Base-by-base conservation (phyloP, 768 basidiomycete genomes). In the Suillus placidus region DNA sequence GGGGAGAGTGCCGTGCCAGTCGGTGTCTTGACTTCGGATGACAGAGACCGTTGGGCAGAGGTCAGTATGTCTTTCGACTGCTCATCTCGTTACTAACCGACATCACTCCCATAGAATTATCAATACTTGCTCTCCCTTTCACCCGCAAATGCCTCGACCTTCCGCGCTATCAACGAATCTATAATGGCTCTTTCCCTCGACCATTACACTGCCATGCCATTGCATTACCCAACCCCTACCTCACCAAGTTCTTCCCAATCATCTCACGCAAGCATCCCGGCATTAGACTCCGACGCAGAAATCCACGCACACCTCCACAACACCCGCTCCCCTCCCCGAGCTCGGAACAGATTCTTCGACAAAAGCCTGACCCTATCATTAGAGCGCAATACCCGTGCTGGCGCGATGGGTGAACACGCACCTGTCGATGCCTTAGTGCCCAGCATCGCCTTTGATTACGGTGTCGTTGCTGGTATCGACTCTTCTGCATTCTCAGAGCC, bases 381-480 rank as follows among this genome's bases (percentile, higher is more conserved):
- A 43, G 96, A 99, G 74, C 86, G 89, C 1, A 92, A 90, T 62
- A 89, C 90, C 2, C 88, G 93, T 43, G 92, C 93, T 7, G 93
- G 94, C 45, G 91, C 92, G 49, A 87, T 88, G 71, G 96, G 96
- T 6, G 96, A 98, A 78, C 95, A 97, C 74, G 92, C 93, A 0
- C 90, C 93, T 0, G 90, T 90, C 65, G 96, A 97, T 68, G 97
- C 95, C 1, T 81, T 98, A 16, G 88, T 96, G 2, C 95, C 95
- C 0, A 93, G 92, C 67, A 90, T 95, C 57, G 87, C 92, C 9
- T 87, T 88, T 38, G 94, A 97, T 69, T 96, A 93, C 70, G 88
- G 88, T 1, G 79, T 97, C 43, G 85, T 87, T 0, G 83, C 91
- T 70, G 86, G 86, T 9, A 81, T 95, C 13, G 87, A 91, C 64